Evolutionary conservation across 1,284 basidiomycete genomes (phyloP), one percentile per base, ranked within the genome.

Genomic region (Xanthoconium separans): DNA sequence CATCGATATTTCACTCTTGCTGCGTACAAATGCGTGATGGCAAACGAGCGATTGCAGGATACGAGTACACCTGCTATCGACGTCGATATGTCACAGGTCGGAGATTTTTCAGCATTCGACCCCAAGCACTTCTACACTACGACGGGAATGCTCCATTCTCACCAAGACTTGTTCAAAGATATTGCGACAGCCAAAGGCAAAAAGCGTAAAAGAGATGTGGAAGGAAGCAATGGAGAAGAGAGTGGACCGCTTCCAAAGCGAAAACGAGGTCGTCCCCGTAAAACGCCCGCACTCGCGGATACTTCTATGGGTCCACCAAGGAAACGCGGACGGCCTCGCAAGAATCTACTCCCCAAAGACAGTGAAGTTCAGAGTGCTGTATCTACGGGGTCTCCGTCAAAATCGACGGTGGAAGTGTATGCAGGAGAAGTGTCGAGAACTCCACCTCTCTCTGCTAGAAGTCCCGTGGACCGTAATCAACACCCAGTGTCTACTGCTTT

Each of bases 1-100:
- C 84, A 89, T 69, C 79, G 89, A 57, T 92, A 89, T 68, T 92
- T 84, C 71, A 91, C 88, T 1, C 66, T 85, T 50, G 75, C 77
- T 2, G 78, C 82, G 39, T 90, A 85, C 67, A 76, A 71, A 27
- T 68, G 72, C 34, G 73, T 89, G 43, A 74, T 87, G 43, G 73
- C 73, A 4, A 74, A 75, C 52, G 87, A 90, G 70, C 76, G 77
- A 9, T 72, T 90, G 37, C 79, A 86, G 60, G 76, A 80, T 53
- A 61, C 69, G 3, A 68, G 70, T 24, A 70, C 71, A 12, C 72
- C 73, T 8, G 77, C 78, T 58, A 58, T 66, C 22, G 73, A 78
- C 29, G 65, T 77, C 30, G 78, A 87, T 64, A 61, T 83, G 33
- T 70, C 71, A 10, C 64, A 73, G 34, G 76, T 77, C 10, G 85